Evolutionary conservation across 192 early-diverging fungal genomes (phyloP).

Genomic region (Phycomyces blakesleeanus): DNA sequence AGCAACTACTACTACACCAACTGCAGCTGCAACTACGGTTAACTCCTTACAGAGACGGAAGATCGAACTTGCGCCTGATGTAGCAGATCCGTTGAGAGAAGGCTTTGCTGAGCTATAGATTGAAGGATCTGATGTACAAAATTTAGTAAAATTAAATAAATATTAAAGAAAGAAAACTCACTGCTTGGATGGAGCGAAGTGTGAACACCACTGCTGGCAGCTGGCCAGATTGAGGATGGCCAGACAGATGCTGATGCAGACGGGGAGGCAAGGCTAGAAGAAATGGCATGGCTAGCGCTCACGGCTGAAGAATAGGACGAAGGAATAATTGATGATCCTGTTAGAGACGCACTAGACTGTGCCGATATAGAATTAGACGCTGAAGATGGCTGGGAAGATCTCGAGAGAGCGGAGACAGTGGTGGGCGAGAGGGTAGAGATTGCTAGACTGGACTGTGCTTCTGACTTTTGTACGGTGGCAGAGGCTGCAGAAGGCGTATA

Average conservation of each 20-base stretch:
- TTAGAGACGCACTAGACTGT: not conserved
- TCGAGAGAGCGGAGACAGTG: not conserved
- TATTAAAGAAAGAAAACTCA: too few species aligned
- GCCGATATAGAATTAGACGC: not conserved
- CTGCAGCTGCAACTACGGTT: not conserved
- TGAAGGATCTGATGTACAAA: too few species aligned
- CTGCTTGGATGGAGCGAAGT: not conserved
- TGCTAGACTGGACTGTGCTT: not conserved
- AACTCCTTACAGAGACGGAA: not conserved
- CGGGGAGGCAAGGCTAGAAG: not conserved
- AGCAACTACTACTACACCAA: not conserved
- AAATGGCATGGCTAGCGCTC: not conserved
- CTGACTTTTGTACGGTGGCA: not conserved
- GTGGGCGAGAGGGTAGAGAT: not conserved
- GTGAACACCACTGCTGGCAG: not conserved
- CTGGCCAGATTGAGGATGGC: not conserved
- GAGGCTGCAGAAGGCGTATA: not conserved
- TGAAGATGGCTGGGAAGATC: not conserved
- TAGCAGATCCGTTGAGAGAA: not conserved
- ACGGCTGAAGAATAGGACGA: not conserved
- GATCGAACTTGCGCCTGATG: not conserved
- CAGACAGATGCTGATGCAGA: not conserved
- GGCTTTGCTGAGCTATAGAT: not conserved
- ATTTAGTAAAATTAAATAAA: too few species aligned
- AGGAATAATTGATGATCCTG: not conserved